Evolutionary conservation across 345 rosid genomes (phyloP), one percentile per base, ranked within the genome.

Genomic region (Camelina neglecta): DNA sequence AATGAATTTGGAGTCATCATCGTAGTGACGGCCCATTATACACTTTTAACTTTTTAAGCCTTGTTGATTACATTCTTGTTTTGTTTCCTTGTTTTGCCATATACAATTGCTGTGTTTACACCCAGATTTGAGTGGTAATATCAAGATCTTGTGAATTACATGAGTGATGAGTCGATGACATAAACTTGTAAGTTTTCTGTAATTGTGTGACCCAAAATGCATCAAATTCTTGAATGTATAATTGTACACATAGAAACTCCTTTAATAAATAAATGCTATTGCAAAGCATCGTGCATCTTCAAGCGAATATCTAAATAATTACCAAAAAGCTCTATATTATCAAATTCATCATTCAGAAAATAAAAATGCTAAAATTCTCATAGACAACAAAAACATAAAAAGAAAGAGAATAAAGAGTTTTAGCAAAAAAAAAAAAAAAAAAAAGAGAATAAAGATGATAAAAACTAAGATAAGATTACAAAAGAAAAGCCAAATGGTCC

Each of bases 401-500:
- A 45, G 26, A 44, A 11, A 65, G 38, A 51, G 62, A 42, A 73
- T 31, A 54, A 73, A 45, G 71, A 26, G 18, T 18, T 18, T 18
- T 18, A 18, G 18, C 18, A 18, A 18, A 18, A 18, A 18, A 18
- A 18, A 33, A 20, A 18, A 33, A 20, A 16, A 48, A 72, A 45
- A 18, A 44, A 11, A 65, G 38, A 51, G 62, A 42, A 73, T 31
- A 54, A 73, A 45, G 71, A 26, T 50, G 4, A 41, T 41, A 11
- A 11, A 11, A 11, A 41, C 12, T 10, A 4, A 41, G 44, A 44
- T 24, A 51, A 0, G 47, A 54, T 24, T 0, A 23, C 18, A 31
- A 60, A n/a, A 11, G 4, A 24, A 54, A 8, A 42, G 50, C 53
- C 51, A 66, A 75, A 75, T 67, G 67, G 79, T 35, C 61, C 68